Evolutionary conservation across 768 basidiomycete species (phyloP), one percentile per base, ranked within the genome.

Genomic region (Rossbeevera mucosa): DNA sequence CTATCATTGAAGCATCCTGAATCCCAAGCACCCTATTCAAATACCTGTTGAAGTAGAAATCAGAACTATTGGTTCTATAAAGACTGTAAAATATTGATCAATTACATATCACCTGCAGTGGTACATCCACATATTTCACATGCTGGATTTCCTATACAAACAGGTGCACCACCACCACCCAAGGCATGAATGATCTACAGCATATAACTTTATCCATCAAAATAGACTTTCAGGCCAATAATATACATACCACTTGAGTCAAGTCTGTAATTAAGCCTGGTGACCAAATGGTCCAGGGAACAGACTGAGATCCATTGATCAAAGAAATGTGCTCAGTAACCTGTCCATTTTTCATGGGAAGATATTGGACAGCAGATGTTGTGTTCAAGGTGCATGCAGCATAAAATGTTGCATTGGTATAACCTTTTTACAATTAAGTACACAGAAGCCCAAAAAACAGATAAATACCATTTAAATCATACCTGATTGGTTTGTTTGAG

Each of bases 381-480:
- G 48, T 28, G 44, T 52, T 31, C 7, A 57, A 13, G 18, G 41
- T 44, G 7, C 57, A 58, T 53, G 45, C 54, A 11, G 48, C 45
- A 50, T 47, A 58, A 36, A 41, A 47, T 2, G 45, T 8, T 20
- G 36, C 45, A 16, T 7, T 38, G 13, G 18, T n/a, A 18, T 16
- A 7, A 16, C 13, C 36, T 38, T 38, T 38, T 16, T 4, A 38
- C n/a, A 38, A 16, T 18, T 38, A 7, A 25, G 7, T 25, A 25
- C 25, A 25, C 7, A 7, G 4, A 25, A 25, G 7, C 25, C 25
- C 3, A 25, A 25, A 25, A 25, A 3, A 25, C 25, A 25, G 4
- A 25, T 7, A 25, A 3, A 25, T 25, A n/a, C n/a, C n/a, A n/a
- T n/a, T n/a, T n/a, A n/a, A n/a, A n/a, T n/a, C n/a, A n/a, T n/a